Evolutionary conservation across 208 protist species (phyloP).

Genomic region (Polymyxa betae): DNA sequence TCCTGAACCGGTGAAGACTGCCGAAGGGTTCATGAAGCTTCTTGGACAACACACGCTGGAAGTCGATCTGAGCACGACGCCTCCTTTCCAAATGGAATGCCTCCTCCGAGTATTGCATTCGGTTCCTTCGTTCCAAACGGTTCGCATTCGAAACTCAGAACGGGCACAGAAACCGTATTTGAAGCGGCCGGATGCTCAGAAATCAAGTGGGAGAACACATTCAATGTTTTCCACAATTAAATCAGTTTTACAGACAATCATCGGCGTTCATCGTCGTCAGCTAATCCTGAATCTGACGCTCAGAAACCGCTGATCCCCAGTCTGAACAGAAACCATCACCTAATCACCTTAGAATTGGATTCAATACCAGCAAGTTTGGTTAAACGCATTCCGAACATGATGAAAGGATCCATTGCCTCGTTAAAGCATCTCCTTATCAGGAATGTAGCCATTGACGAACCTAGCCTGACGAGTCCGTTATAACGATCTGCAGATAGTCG

Average conservation of each 20-base stretch:
- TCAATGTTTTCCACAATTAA: not conserved
- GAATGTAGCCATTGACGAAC: not conserved
- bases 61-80: not conserved
- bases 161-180: not conserved
- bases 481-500: not conserved
- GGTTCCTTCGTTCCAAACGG: not conserved
- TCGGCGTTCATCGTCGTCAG: not conserved
- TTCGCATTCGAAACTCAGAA: not conserved
- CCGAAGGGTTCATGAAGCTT: not conserved
- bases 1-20: not conserved
- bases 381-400: not conserved
- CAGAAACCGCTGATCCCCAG: not conserved
- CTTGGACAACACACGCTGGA: constrained; percentile 5
- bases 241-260: not conserved
- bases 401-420: not conserved
- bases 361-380: not conserved
- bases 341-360: not conserved
- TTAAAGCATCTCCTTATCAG: not conserved
- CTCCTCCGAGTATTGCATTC: not conserved
- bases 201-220: not conserved
- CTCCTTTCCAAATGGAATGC: not conserved
- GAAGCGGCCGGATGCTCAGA: not conserved
- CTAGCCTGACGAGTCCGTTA: not conserved
- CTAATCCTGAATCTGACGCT: not conserved
- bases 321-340: not conserved